Evolutionary conservation across 305 asterid species (phyloP), one percentile per base, ranked within the genome.

Genomic region (Fraxinus xanthoxyloides): DNA sequence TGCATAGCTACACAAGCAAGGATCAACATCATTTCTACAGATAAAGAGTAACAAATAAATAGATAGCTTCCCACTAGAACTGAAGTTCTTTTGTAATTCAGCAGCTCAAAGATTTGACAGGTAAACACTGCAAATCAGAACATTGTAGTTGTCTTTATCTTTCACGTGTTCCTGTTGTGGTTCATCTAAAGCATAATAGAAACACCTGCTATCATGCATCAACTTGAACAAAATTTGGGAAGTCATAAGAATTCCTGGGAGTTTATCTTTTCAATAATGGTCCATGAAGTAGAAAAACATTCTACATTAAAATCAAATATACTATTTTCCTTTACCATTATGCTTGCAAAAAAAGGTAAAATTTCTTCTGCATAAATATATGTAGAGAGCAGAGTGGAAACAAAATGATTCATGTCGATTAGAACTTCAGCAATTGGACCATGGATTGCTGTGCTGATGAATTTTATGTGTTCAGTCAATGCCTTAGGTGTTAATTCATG

Each of bases 1-100:
- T 90, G 92, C 90, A 95, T 85, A 79, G 95, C 98, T 95, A 85
- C 89, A 86, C 15, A 74, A 77, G 80, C 72, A 79, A 75, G 85
- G 82, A 21, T 24, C 69, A 59, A 59, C 10, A 7, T 59, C 69
- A 19, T 59, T 21, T 59, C 30, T 59, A 7, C 69, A 21, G 5
- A 59, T 59, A n/a, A n/a, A 19, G 61, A 51, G 7, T 51, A 15
- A 17, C 21, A 51, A 51, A 51, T 17, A 15, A 51, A 51, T 51
- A 51, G 23, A 17, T 4, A 51, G 17, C 61, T 51, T 51, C 12
- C 61, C 9, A 1, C 61, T 51, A 5, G 61, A 51, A 17, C 61
- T 51, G 23, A 51, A 51, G 61, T 51, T 4, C 61, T 51, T 51
- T 4, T 1, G 23, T 17, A 59, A 1, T 21, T 59, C 30, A 59